Conservation (phyloP, 1,284 basidiomycete genomes). For the Cutaneotrichosporon cutaneum region DNA sequence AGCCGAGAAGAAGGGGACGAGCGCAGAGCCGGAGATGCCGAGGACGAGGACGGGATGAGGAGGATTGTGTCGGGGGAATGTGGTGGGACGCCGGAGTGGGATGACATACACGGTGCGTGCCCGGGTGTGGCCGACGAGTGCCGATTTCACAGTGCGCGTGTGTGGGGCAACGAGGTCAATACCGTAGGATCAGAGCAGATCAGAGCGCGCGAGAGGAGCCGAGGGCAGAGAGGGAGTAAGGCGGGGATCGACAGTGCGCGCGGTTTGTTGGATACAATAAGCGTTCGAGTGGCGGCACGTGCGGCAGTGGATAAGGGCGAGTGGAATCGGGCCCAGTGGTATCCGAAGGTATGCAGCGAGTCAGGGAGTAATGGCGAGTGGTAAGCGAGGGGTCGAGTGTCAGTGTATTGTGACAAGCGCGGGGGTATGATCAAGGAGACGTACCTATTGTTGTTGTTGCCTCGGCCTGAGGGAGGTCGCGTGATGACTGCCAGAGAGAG, state of each 20-base stretch:
- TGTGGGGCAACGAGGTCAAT: not conserved
- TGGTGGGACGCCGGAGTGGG: not conserved
- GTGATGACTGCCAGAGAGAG: not conserved
- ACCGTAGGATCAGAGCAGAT: not conserved
- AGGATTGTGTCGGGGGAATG: not conserved
- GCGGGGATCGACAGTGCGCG: not conserved
- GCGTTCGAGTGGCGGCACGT: not conserved
- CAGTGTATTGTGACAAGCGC: not conserved
- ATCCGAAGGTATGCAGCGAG: not conserved
- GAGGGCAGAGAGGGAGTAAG: too few relatives aligned
- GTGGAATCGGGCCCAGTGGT: not conserved
- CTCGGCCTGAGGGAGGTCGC: not conserved
- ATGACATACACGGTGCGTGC: slow-evolving; percentile 9
- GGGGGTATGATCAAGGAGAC: not conserved
- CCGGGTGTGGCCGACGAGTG: slow-evolving; percentile 5
- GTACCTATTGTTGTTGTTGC: not conserved
- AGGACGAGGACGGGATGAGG: not conserved
- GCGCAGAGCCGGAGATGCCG: not conserved
- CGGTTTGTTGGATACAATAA: not conserved
- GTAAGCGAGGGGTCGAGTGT: not conserved
- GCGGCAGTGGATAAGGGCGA: not conserved
- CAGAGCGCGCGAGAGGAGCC: not conserved
- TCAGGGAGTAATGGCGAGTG: not conserved
- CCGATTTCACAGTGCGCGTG: not conserved
- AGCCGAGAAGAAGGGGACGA: slow-evolving; percentile 1